Evolutionary conservation across 2,329 filamentous ascomycete species (phyloP), one percentile per base, ranked within the genome.

Genomic region (Colletotrichum plurivorum): DNA sequence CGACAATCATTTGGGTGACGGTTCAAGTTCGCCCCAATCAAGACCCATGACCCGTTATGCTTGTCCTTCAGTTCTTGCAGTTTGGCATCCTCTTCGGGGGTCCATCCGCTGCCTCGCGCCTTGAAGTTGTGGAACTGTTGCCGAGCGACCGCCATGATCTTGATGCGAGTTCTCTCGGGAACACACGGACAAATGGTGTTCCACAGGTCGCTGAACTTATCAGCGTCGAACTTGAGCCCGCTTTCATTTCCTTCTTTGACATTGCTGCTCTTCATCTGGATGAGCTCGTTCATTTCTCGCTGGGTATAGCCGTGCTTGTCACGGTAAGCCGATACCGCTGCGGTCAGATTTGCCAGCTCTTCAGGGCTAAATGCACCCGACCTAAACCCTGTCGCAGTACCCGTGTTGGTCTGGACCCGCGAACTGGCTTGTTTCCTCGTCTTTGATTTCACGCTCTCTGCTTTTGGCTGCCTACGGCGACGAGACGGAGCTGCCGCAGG

Each of bases 81-180:
- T 65, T 86, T 81, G 9, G 86, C 78, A 63, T 92, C 89, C 72
- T 92, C 85, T 49, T 90, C 87, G 2, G 76, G 67, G 0, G 85
- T 88, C 90, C 90, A 93, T 2, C 79, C 76, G 4, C 86, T 88
- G 39, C 89, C 81, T 55, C 81, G 87, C 5, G 85, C 87, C 13
- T 86, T 84, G 74, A 86, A 93, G 69, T 90, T 91, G 79, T 93
- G 89, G 71, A 89, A 94, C 31, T 86, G 84, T 60, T 90, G 87
- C 55, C 91, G 86, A 39, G 87, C 87, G 71, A 87, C 83, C 62
- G 86, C 84, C 67, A 88, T 85, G 8, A 90, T 76, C 73, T 87
- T 88, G 69, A 85, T 82, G 12, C 86, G 82, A n/a, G 82, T 80
- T 12, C 88, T 82, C 53, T 84, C 78, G 0, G 87, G 85, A 65